phyloP scores from a whole-genome alignment of 2,329 filamentous ascomycete genomes.

The Penicillium concentricum region DNA sequence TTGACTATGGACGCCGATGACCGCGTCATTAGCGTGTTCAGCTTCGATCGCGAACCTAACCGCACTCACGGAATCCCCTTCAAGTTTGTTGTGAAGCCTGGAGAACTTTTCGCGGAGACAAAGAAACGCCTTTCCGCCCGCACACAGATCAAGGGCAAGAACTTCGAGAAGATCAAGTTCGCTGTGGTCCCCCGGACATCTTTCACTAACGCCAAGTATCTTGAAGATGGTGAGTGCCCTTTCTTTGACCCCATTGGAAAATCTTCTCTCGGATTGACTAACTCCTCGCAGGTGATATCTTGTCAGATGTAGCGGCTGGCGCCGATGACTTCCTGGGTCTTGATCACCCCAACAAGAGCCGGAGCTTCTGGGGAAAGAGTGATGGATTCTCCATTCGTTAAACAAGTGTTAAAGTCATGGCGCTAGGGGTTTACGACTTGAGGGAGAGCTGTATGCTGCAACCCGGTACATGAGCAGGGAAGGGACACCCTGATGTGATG shows the following conservation, averaged over 20 bases:
- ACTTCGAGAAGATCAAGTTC: conserved; percentile 98
- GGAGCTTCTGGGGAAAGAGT: conserved; percentile 58
- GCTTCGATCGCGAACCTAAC: conserved; percentile 86
- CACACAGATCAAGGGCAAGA: conserved; percentile 94
- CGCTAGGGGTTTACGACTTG: conserved; percentile 20
- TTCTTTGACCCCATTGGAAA: background rate
- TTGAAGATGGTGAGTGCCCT: conserved; percentile 74
- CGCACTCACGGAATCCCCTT: conserved; percentile 89
- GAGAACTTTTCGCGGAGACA: conserved; percentile 83
- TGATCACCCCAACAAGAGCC: conserved; percentile 62
- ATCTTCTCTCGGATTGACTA: background rate
- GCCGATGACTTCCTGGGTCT: conserved; percentile 72
- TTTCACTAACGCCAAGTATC: conserved; percentile 76
- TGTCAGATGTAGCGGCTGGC: conserved; percentile 65
- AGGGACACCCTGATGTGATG: conserved; percentile 20
- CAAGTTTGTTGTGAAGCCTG: conserved; percentile 79
- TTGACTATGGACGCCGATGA: conserved; percentile 61
- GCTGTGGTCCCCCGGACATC: conserved; percentile 69
- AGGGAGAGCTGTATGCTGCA: conserved; percentile 19
- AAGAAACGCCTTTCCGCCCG: conserved; percentile 92
- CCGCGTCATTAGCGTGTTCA: conserved; percentile 75
- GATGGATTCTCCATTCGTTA: conserved; percentile 66
- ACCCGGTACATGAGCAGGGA: conserved; percentile 22
- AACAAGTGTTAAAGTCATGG: conserved; percentile 21
- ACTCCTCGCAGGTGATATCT: conserved; percentile 43